Evolutionary conservation across 2,329 filamentous ascomycete species (phyloP).

Genomic region (Hypomyces perniciosus): DNA sequence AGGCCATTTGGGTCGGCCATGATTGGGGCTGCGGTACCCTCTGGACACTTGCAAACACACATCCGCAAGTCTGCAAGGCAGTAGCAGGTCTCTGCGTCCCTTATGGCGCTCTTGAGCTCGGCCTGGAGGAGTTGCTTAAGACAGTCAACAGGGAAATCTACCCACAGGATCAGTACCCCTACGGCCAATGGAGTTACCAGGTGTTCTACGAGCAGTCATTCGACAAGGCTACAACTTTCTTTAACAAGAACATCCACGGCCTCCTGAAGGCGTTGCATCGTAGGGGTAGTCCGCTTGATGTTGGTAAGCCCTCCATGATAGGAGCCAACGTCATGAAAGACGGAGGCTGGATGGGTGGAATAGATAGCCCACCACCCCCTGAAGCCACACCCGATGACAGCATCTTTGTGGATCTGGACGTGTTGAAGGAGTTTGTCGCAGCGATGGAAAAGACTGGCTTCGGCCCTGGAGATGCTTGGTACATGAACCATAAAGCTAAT

Average conservation of each 20-base stretch:
- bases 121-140: conserved; percentile 29
- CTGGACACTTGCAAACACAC: conserved; percentile 23
- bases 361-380: conserved; percentile 1
- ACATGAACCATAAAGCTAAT: conserved; percentile 39
- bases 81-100: conserved; percentile 31
- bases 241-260: conserved; percentile 15
- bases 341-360: conserved; percentile 12
- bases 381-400: neutral
- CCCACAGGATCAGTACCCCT: conserved; percentile 35
- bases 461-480: conserved; percentile 23
- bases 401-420: conserved; percentile 10
- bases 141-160: conserved; percentile 39
- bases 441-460: conserved; percentile 36
- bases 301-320: conserved; percentile 7
- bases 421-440: conserved; percentile 16
- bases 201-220: conserved; percentile 22
- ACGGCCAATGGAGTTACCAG: conserved; percentile 28
- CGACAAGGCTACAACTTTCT: conserved; percentile 17
- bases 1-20: conserved; percentile 40
- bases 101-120: conserved; percentile 35
- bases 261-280: conserved; percentile 11
- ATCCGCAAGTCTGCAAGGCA: conserved; percentile 21
- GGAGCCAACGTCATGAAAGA: conserved; percentile 9
- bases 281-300: neutral
- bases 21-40: conserved; percentile 33